These are phyloP conservation scores for Diaporthe australafricana DNA, from an alignment of 2,329 filamentous ascomycete species.

Conservation along the genomic window DNA sequence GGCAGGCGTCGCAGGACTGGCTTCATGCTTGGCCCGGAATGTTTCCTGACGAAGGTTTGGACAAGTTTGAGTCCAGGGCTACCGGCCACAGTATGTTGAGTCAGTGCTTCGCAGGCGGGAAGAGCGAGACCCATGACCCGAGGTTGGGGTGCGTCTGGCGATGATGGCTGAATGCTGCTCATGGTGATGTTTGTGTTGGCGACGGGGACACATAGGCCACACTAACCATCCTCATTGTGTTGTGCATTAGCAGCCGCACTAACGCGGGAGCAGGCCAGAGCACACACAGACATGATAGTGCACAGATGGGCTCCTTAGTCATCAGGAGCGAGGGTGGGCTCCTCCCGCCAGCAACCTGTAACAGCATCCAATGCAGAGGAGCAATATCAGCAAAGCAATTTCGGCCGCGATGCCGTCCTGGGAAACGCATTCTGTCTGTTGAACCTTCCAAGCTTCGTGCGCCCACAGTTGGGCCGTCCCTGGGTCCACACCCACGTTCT, in stretches of 20 bases:
- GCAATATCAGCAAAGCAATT: slow-evolving; percentile 23
- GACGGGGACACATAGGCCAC: not conserved
- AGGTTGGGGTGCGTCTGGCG: slow-evolving; percentile 22
- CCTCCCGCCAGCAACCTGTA: not conserved
- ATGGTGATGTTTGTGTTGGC: not conserved
- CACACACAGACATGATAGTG: not conserved
- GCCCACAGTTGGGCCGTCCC: not conserved
- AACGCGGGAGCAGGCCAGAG: not conserved
- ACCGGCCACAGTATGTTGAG: slow-evolving; percentile 24
- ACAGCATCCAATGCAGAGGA: not conserved
- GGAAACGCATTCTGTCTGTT: not conserved
- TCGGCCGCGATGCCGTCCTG: slow-evolving; percentile 25
- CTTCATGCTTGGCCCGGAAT: slow-evolving; percentile 26
- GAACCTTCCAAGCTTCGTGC: slow-evolving; percentile 11
- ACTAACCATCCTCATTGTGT: not conserved
- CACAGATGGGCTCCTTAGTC: slow-evolving; percentile 18
- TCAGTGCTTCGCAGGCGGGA: slow-evolving; percentile 20
- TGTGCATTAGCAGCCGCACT: slow-evolving; percentile 6
- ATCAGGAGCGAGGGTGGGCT: not conserved
- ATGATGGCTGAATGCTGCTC: not conserved
- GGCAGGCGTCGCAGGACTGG: slow-evolving; percentile 27
- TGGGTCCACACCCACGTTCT: slow-evolving; percentile 27
- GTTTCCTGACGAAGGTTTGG: slow-evolving; percentile 29
- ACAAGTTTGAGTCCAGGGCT: slow-evolving; percentile 27
- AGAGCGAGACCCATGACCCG: slow-evolving; percentile 5